Evolutionary conservation across 768 basidiomycete genomes (phyloP).

Genomic region (Russula emetica): DNA sequence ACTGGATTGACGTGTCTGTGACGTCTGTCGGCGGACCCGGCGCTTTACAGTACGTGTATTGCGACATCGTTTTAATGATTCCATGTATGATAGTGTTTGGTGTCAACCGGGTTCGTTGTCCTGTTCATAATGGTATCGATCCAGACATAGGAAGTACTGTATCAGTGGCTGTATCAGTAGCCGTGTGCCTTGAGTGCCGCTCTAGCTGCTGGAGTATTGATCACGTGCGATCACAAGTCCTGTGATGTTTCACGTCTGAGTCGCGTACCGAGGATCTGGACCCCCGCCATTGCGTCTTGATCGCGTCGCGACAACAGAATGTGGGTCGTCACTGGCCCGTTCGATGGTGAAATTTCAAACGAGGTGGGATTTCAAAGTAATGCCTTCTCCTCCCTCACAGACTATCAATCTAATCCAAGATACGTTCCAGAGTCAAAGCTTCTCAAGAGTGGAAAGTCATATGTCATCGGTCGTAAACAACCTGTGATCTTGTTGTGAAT

Average conservation of each 20-base stretch:
- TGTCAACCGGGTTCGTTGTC: background rate
- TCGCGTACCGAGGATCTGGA: background rate
- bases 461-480: conserved; percentile 54
- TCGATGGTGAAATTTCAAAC: conserved; percentile 41
- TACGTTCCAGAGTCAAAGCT: conserved; percentile 47
- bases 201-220: background rate
- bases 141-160: background rate
- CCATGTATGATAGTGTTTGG: background rate
- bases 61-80: background rate
- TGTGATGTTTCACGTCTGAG: background rate
- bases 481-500: conserved; percentile 45
- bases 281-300: background rate
- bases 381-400: conserved; percentile 22
- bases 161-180: background rate
- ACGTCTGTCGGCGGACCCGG: no score
- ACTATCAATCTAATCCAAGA: conserved; percentile 2
- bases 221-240: background rate
- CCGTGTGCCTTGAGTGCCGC: no score
- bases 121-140: background rate
- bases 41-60: no score
- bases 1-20: background rate
- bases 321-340: conserved; percentile 55
- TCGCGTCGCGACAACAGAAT: conserved; percentile 32
- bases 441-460: conserved; percentile 54
- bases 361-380: conserved; percentile 42